These are phyloP conservation scores for Penicillium concentricum DNA, from an alignment of 2,329 filamentous ascomycete species.

Conservation along the genomic window DNA sequence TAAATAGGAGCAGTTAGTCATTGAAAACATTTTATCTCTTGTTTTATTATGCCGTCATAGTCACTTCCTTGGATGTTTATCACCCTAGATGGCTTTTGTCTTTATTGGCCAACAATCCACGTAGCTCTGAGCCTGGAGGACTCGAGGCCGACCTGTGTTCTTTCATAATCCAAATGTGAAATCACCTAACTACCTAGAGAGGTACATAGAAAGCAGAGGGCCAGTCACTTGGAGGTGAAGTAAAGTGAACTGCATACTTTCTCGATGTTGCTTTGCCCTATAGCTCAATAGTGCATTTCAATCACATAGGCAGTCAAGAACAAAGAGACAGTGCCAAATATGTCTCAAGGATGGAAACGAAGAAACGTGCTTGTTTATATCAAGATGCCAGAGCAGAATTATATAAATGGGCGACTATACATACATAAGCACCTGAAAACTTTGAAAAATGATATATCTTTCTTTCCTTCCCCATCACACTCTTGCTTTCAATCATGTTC, in stretches of 20 bases:
- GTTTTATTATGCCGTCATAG: background rate
- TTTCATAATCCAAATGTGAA: background rate
- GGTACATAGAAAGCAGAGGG: background rate
- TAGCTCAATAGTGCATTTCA: background rate
- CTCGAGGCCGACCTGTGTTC: background rate
- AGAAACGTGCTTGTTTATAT: background rate
- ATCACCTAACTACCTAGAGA: background rate
- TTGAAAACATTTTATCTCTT: constrained; percentile 6
- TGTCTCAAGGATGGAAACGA: background rate
- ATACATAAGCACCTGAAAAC: background rate
- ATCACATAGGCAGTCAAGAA: background rate
- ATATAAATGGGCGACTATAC: background rate
- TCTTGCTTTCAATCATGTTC: background rate
- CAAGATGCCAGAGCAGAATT: background rate
- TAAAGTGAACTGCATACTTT: background rate
- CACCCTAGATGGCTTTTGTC: background rate
- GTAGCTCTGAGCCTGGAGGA: no score
- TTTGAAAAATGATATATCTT: background rate
- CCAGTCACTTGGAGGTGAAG: background rate
- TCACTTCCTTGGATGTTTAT: background rate
- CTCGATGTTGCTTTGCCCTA: no score
- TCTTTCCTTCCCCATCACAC: background rate
- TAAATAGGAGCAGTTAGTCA: constrained; percentile 10
- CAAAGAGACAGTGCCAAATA: background rate
- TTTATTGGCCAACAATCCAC: background rate